Base-by-base conservation (phyloP, 2,329 filamentous ascomycete genomes). In the Fusarium sp. region DNA sequence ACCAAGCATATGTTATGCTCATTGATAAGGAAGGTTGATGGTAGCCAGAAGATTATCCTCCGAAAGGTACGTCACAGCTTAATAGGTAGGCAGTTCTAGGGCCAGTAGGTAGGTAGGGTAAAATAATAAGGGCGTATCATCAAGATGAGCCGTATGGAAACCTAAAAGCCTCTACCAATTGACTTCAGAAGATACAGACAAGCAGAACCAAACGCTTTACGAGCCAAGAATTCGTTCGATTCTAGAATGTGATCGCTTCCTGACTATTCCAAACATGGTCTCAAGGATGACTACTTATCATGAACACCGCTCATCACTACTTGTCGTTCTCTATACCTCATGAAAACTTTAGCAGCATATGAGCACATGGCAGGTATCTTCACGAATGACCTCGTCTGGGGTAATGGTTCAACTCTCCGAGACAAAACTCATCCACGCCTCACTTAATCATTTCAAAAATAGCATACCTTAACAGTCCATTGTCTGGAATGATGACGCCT, bases 401-500 rank as follows among this genome's bases (percentile, higher is more conserved):
- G 33, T 30, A 57, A 40, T 40, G 20, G 33, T 20, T 64, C 36
- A 41, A 37, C 45, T 37, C 44, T 41, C 23, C 18, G 23, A 34
- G 46, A 61, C 36, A 47, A 28, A 37, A 38, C 28, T 59, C 34
- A 28, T 26, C 12, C 41, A 60, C 36, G 37, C 20, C 31, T 59
- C 36, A 15, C 33, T 50, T 40, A 44, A 44, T 37, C 30, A 40
- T 46, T 15, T 20, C 44, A 42, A 33, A 40, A 37, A 57, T 33
- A 42, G 15, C 15, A 13, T 33, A 47, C 50, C 30, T 62, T 34
- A 23, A n/a, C 15, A 10, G 34, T 30, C 11, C 26, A n/a, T 15
- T 37, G 26, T 33, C 55, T 56, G 62, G 62, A 65, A 65, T 56
- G 62, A 61, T 36, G 38, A 47, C 40, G 38, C 44, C 40, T 56